Evolutionary conservation across 163 green algal species (phyloP), one percentile per base, ranked within the genome.

Genomic region (Volvox carteri): DNA sequence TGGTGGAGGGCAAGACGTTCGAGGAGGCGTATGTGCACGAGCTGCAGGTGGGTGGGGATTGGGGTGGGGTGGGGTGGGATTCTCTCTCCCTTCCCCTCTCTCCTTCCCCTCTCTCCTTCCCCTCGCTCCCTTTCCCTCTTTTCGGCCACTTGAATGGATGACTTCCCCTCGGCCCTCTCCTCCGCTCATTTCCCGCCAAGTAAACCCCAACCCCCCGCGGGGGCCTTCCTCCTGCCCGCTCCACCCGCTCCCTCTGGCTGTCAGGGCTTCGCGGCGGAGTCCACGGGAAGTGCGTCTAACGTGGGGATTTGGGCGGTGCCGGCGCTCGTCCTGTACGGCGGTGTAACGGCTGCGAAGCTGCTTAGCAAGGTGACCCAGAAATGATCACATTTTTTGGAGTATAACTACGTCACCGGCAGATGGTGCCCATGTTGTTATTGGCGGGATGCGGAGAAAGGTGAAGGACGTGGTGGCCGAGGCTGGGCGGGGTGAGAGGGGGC

Each of bases 1-100:
- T 94, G 18, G 94, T 94, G 52, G 48, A 56, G 7, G 93, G 93
- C 58, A 90, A 92, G 78, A 78, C 75, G 4, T 94, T 94, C 44
- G 60, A 73, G 28, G 84, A 83, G 52, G 84, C 84, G 3, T 89
- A 89, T 52, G 84, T 89, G 37, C 68, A 19, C n/a, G 84, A 89
- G 84, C 84, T 89, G 52, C 84, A 89, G 84, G 84, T 88, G 65
- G 0, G 79, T 16, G 42, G 11, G 1, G 70, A 23, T 65, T 65
- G 25, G 8, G 54, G 54, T 12, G 25, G 28, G 5, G 28, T 28
- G 28, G 5, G 54, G 54, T 65, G 1, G 25, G 41, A 41, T 39
- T 8, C 1, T 39, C 62, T 42, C 39, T 11, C 8, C 39, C 1
- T 30, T 1, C 68, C 37, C 28, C 37, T 35, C 33, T 8, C 30